phyloP scores from a whole-genome alignment of 2,329 filamentous ascomycete genomes.

The Aureobasidium subglaciale region DNA sequence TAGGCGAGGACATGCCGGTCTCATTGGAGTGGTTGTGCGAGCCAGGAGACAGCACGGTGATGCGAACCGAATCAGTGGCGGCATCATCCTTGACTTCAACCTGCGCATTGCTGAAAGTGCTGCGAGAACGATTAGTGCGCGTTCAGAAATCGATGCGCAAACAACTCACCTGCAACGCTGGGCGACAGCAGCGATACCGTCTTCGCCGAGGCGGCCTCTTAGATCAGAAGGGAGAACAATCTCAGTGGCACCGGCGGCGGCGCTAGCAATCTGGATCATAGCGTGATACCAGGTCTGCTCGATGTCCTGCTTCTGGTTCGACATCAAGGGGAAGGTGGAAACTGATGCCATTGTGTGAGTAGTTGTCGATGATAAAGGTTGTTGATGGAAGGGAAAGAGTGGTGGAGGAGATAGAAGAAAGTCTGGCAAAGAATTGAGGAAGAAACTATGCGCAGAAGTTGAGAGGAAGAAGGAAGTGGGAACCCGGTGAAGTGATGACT shows the following conservation, averaged over 20 bases:
- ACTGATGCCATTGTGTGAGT: neutral
- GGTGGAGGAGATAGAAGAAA: neutral
- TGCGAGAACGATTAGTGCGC: neutral
- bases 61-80: neutral
- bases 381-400: neutral
- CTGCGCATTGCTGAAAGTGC: constrained; percentile 12
- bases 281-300: constrained; percentile 9
- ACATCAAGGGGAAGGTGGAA: neutral
- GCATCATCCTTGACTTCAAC: constrained; percentile 9
- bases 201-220: constrained; percentile 1
- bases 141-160: neutral
- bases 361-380: neutral
- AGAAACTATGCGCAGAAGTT: neutral
- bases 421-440: neutral
- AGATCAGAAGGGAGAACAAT: neutral
- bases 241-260: neutral
- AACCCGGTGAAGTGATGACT: neutral
- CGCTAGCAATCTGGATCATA: constrained; percentile 4
- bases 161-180: constrained; percentile 3
- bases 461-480: neutral
- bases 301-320: constrained; percentile 5
- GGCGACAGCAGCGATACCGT: constrained; percentile 11
- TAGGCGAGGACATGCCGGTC: constrained; percentile 1
- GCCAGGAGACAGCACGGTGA: constrained; percentile 13
- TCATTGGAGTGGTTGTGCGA: neutral